A percentile compares a stretch with the other conserved stretches of the same genome.
These are phyloP conservation scores for Synchytrium microbalum DNA, from an alignment of 371 early-diverging fungal genomes.

Conservation along the genomic window DNA sequence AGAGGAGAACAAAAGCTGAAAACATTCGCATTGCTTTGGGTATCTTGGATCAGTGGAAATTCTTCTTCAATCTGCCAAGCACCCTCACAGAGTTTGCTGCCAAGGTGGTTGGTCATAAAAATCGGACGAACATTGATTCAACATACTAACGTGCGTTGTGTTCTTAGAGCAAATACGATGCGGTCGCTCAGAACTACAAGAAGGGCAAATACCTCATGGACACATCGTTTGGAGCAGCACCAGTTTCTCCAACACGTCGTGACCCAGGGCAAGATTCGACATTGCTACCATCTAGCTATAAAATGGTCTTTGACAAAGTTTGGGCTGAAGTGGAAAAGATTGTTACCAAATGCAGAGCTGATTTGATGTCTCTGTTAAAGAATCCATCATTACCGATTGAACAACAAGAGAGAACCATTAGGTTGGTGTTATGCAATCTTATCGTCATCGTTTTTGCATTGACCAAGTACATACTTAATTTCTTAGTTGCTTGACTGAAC, in stretches of 20 bases:
- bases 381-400: slow-evolving; percentile 77
- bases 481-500: slow-evolving; percentile 63
- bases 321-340: slow-evolving; percentile 88
- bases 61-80: slow-evolving; percentile 89
- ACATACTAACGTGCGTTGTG: not conserved
- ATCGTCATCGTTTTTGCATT: not conserved
- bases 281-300: slow-evolving; percentile 45
- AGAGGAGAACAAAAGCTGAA: slow-evolving; percentile 74
- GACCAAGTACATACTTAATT: no score
- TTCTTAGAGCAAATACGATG: slow-evolving; percentile 69
- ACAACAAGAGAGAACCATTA: slow-evolving; percentile 81
- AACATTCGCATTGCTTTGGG: slow-evolving; percentile 84
- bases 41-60: slow-evolving; percentile 83
- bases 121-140: not conserved
- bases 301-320: slow-evolving; percentile 83
- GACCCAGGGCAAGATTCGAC: slow-evolving; percentile 5
- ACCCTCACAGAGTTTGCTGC: slow-evolving; percentile 71
- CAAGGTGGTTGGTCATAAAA: slow-evolving; percentile 39
- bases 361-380: slow-evolving; percentile 64
- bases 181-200: slow-evolving; percentile 90
- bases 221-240: slow-evolving; percentile 29
- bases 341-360: slow-evolving; percentile 59
- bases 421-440: slow-evolving; percentile 35
- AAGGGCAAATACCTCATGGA: slow-evolving; percentile 63
- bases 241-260: slow-evolving; percentile 3